Percentiles rank a stretch among this genome's conserved stretches.
These are phyloP conservation scores for Stevia rebaudiana DNA, from an alignment of 140 eudicot species.

Conservation along the genomic window DNA sequence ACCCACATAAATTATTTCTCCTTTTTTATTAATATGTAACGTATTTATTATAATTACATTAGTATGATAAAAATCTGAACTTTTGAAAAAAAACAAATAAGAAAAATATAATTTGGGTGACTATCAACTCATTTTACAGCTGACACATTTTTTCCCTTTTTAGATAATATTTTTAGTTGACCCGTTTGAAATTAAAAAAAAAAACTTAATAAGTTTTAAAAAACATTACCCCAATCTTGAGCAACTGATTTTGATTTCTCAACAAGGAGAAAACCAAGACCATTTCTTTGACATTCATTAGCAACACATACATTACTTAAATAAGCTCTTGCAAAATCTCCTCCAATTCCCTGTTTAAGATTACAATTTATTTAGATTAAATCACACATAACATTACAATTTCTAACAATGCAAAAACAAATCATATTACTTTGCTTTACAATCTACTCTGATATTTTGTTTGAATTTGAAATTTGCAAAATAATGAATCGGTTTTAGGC, in stretches of 20 bases:
- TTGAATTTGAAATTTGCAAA: background rate
- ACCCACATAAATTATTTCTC: background rate
- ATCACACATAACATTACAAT: background rate
- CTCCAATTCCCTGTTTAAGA: slow-evolving; percentile 59
- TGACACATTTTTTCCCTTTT: background rate
- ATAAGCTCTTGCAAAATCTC: slow-evolving; percentile 84
- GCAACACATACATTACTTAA: slow-evolving; percentile 92
- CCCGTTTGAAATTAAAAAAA: background rate
- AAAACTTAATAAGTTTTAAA: background rate
- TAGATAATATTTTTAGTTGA: background rate
- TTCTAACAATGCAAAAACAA: background rate
- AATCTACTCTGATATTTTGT: background rate
- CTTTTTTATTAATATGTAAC: background rate
- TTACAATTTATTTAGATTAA: background rate
- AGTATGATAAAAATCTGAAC: background rate
- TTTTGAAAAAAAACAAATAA: background rate
- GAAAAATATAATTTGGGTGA: background rate
- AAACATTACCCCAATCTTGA: slow-evolving; percentile 65
- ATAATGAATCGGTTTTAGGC: background rate
- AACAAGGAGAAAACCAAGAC: slow-evolving; percentile 56
- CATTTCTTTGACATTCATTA: slow-evolving; percentile 68
- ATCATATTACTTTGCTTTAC: background rate
- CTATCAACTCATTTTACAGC: background rate
- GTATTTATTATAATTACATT: background rate
- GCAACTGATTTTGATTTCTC: slow-evolving; percentile 64